These are phyloP conservation scores for Daedaleopsis nitida DNA, from an alignment of 768 basidiomycete genomes.

Conservation along the genomic window DNA sequence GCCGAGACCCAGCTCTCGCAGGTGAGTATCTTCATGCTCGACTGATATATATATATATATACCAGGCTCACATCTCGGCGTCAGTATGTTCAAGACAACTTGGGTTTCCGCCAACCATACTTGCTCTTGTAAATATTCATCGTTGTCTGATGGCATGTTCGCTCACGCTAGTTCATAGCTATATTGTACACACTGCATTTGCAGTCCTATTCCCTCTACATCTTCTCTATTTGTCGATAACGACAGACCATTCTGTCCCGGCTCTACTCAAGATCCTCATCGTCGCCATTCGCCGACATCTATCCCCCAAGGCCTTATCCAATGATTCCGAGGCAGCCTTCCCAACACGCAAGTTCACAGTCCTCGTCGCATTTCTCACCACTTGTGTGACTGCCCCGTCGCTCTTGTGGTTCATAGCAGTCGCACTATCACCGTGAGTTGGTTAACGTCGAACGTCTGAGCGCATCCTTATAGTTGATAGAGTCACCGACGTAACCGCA, in stretches of 20 bases:
- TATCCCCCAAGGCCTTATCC: constrained; percentile 12
- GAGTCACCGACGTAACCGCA: constrained; percentile 79
- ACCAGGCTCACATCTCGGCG: neutral
- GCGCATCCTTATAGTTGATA: constrained; percentile 27
- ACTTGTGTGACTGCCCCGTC: constrained; percentile 62
- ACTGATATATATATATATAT: neutral
- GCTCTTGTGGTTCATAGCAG: constrained; percentile 75
- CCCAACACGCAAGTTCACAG: constrained; percentile 39
- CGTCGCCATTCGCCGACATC: constrained; percentile 45
- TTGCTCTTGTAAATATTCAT: constrained; percentile 66
- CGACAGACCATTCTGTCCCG: constrained; percentile 47
- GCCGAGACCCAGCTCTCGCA: constrained; percentile 76
- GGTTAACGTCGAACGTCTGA: neutral
- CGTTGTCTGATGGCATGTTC: neutral
- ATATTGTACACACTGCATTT: constrained; percentile 85
- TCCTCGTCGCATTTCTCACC: constrained; percentile 41
- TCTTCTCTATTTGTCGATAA: constrained; percentile 60
- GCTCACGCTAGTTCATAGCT: constrained; percentile 48
- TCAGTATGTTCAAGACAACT: constrained; percentile 77
- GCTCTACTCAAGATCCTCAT: constrained; percentile 55
- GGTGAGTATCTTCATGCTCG: constrained; percentile 40
- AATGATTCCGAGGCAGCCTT: constrained; percentile 15
- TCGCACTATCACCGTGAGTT: constrained; percentile 72
- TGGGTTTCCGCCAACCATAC: constrained; percentile 85
- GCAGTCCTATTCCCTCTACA: constrained; percentile 81